These are phyloP conservation scores for Phyllosticta citribraziliensis DNA, from an alignment of 2,329 filamentous ascomycete species.

Conservation along the genomic window DNA sequence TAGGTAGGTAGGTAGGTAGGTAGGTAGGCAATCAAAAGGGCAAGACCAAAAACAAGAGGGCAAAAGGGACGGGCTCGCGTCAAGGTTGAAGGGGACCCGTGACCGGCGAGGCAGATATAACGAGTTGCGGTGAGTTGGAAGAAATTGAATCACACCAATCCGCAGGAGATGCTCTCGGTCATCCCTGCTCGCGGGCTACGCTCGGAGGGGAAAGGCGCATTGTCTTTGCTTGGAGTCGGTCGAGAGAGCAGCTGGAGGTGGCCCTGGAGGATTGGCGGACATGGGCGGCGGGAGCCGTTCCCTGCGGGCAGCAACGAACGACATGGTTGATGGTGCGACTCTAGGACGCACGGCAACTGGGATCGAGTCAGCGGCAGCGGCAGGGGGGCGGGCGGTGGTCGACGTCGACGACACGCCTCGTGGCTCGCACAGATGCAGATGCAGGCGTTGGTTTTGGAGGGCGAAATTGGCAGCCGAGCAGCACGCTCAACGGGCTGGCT, in stretches of 20 bases:
- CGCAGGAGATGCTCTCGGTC: conserved; percentile 7
- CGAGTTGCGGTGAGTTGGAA: conserved; percentile 11
- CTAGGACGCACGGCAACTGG: conserved; percentile 2
- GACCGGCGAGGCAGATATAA: conserved; percentile 10
- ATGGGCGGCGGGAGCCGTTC: conserved; percentile 9
- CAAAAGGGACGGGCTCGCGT: neutral
- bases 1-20: neutral
- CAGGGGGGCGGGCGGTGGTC: neutral
- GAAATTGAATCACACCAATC: conserved; percentile 12
- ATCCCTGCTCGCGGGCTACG: conserved; percentile 10
- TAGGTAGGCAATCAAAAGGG: neutral
- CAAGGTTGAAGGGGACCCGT: neutral
- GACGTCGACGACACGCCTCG: neutral
- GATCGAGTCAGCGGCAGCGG: conserved; percentile 6
- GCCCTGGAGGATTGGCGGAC: conserved; percentile 10
- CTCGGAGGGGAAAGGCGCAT: conserved; percentile 5
- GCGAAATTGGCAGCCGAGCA: neutral
- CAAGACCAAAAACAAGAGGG: neutral
- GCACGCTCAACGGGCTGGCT: neutral
- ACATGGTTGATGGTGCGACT: conserved; percentile 10
- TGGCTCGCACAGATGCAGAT: neutral
- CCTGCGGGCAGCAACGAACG: conserved; percentile 3
- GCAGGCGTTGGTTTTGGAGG: neutral
- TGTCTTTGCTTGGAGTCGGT: neutral
- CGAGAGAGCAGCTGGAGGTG: conserved; percentile 1